Evolutionary conservation across 2,329 filamentous ascomycete genomes (phyloP).

Genomic region (Metarhizium sp.): DNA sequence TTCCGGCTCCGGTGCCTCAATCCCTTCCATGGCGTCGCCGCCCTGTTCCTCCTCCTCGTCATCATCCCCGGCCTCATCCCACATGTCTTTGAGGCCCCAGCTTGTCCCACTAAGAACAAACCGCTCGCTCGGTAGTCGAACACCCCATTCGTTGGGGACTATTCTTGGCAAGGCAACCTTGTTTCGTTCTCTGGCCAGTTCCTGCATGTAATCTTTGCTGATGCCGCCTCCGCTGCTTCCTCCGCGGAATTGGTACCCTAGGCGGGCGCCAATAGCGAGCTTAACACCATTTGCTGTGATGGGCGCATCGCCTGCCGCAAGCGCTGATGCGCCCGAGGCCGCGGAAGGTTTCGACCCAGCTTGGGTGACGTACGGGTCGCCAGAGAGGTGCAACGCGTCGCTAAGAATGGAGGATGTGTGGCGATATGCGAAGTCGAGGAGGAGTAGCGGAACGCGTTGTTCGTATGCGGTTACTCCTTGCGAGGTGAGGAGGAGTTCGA

Average conservation of each 20-base stretch:
- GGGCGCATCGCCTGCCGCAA: slow-evolving; percentile 40
- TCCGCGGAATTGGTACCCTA: slow-evolving; percentile 59
- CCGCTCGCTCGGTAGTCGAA: slow-evolving; percentile 56
- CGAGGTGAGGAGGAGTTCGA: slow-evolving; percentile 70
- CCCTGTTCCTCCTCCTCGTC: slow-evolving; percentile 30
- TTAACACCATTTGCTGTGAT: slow-evolving; percentile 59
- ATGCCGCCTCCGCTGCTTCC: slow-evolving; percentile 43
- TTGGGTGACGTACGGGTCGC: slow-evolving; percentile 56
- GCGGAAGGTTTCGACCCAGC: slow-evolving; percentile 43
- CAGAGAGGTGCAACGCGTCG: slow-evolving; percentile 59
- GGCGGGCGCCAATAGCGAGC: slow-evolving; percentile 60
- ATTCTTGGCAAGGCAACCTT: slow-evolving; percentile 55
- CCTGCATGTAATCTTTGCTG: slow-evolving; percentile 67
- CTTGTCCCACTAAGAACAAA: slow-evolving; percentile 58
- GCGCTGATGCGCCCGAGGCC: slow-evolving; percentile 37
- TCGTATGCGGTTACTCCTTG: slow-evolving; percentile 75
- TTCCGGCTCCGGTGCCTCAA: slow-evolving; percentile 31
- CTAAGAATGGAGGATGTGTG: slow-evolving; percentile 64
- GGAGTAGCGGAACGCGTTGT: slow-evolving; percentile 69
- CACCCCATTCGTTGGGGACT: slow-evolving; percentile 56
- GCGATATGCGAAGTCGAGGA: slow-evolving; percentile 81
- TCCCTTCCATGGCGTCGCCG: slow-evolving; percentile 40
- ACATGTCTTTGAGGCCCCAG: slow-evolving; percentile 54
- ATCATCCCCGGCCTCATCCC: slow-evolving; percentile 38
- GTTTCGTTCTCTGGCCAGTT: slow-evolving; percentile 65